Evolutionary conservation across 495 filamentous ascomycete species (phyloP).

Genomic region (Hyaloscypha hepaticicola): DNA sequence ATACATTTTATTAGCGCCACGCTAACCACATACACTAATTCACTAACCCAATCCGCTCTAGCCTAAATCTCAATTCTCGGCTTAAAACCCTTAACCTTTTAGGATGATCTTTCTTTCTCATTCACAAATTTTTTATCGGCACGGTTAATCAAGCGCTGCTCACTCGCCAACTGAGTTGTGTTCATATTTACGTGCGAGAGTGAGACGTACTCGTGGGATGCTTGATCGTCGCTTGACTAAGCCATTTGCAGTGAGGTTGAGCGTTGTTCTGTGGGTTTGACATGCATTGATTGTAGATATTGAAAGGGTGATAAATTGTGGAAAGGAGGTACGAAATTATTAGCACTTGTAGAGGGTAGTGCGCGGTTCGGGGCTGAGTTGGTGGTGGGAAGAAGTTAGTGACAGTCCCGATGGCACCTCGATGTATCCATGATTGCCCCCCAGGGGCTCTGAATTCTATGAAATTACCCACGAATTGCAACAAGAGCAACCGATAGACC

Average conservation of each 20-base stretch:
- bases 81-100: constrained; percentile 12
- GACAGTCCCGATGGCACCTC: no score
- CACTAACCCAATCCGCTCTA: not conserved
- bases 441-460: not conserved
- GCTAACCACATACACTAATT: constrained; percentile 18
- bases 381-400: no score
- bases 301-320: no score
- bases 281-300: constrained; percentile 5
- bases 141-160: constrained; percentile 53
- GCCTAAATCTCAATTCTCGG: not conserved
- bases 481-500: not conserved
- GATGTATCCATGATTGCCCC: no score
- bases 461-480: not conserved
- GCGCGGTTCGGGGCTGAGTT: not conserved
- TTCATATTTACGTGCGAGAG: constrained; percentile 49
- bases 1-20: not conserved
- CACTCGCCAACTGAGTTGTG: constrained; percentile 43
- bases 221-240: constrained; percentile 20
- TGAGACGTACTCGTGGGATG: constrained; percentile 16
- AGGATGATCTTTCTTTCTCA: constrained; percentile 30
- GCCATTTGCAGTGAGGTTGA: constrained; percentile 12
- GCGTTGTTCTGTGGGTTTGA: constrained; percentile 16
- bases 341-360: no score
- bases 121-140: constrained; percentile 42
- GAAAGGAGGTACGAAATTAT: no score